A percentile compares a stretch with the other conserved stretches of the same genome.
Conservation (phyloP, 2,329 filamentous ascomycete species). For the Pseudocercospora fuligena region DNA sequence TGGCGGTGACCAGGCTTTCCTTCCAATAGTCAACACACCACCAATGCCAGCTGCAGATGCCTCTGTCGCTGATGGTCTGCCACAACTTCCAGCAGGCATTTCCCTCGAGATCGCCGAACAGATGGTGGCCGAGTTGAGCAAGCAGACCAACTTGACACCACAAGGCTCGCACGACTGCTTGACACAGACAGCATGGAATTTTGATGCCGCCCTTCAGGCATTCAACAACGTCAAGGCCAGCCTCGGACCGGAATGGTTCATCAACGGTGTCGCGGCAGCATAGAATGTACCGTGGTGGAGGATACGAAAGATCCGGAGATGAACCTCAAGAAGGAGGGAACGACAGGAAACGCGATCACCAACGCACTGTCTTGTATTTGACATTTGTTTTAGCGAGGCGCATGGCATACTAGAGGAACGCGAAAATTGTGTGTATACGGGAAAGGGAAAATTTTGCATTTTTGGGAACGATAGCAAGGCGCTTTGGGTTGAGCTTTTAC, state of each 20-base stretch:
- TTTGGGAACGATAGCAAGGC: conserved; percentile 9
- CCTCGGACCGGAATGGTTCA: conserved; percentile 50
- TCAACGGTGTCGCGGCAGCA: conserved; percentile 24
- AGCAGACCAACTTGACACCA: conserved; percentile 78
- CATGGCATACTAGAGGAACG: conserved; percentile 3
- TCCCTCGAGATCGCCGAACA: conserved; percentile 51
- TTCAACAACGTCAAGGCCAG: conserved; percentile 74
- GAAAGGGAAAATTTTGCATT: conserved; percentile 1
- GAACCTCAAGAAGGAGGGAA: neutral
- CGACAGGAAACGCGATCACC: neutral
- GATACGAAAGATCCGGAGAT: neutral
- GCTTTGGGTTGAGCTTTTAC: conserved; percentile 3
- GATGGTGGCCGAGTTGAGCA: conserved; percentile 71
- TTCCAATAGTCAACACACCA: conserved; percentile 44
- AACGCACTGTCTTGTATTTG: conserved; percentile 6
- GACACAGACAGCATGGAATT: conserved; percentile 77
- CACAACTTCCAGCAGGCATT: conserved; percentile 36
- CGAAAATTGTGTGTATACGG: neutral
- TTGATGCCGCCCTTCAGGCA: conserved; percentile 72
- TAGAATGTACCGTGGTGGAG: conserved; percentile 10
- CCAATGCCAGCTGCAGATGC: conserved; percentile 26
- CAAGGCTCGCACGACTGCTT: conserved; percentile 83
- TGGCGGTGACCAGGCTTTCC: conserved; percentile 59
- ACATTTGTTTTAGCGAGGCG: conserved; percentile 8
- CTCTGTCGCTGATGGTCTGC: conserved; percentile 20